Base-by-base conservation (phyloP, 176 grass and related monocot species). In the Aechmea fasciata region DNA sequence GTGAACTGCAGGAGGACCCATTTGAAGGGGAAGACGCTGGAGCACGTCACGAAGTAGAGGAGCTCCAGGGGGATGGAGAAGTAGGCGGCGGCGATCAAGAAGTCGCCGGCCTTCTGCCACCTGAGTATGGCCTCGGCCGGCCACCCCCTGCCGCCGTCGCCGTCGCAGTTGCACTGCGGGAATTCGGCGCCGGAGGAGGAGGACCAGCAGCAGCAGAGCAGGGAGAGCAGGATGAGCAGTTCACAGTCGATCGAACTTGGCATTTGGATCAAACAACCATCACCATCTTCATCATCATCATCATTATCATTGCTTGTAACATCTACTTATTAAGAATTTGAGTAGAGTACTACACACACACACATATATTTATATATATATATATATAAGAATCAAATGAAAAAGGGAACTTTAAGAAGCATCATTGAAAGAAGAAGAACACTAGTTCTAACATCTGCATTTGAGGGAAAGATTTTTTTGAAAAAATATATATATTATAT, bases 31-130 rank as follows among this genome's bases (percentile, higher is more conserved):
- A 97, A 88, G 19, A 92, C 82, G 68, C 83, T 91, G 68, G 88
- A 81, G 2, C 89, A 87, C 0, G 84, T 82, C 10, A 89, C 86
- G 66, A 97, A 97, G 71, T 97, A 97, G 61, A 97, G 79, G 57
- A 97, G 66, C 66, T 97, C 94, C 0, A 97, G 86, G 9, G 94
- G 84, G 79, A 97, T 97, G 62, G 80, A 84, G 76, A 97, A 92
- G 76, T 97, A 97, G 22, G 94, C 89, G 10, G 86, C 71, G 1
- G 94, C 89, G 77, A 97, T 97, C 54, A 97, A 74, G 64, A 97
- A 84, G 89, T 97, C 94, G 70, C 94, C 85, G 29, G 83, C 94
- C 83, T 97, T 92, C 84, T 97, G 89, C 71, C 94, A 97, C 65
- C 63, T 69, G 49, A 92, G 78, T 78, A 97, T 87, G 79, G 74